Evolutionary conservation across 2,329 filamentous ascomycete genomes (phyloP), one percentile per base, ranked within the genome.

Genomic region (Hypoxylon sp.): DNA sequence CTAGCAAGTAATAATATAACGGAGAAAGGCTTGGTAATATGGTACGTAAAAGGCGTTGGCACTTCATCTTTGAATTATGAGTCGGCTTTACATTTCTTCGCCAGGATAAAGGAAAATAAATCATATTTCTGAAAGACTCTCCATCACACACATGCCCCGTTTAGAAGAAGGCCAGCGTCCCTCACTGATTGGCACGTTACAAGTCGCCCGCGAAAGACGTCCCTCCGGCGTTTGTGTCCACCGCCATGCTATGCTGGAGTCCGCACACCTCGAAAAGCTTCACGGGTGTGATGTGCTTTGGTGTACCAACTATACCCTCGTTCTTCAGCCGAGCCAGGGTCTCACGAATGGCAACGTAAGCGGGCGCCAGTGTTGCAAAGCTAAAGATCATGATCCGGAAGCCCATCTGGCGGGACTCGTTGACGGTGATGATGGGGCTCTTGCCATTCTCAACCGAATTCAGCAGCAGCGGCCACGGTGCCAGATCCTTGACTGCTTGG

Each of bases 301-400:
- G 74, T 0, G 74, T 75, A 4, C 74, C 73, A 6, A 76, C 73
- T 26, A 76, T 48, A 11, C 75, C 75, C 26, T 74, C 61, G 49
- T 61, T 71, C 76, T 80, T 82, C 14, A 84, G 68, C 16, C 72
- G 67, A 20, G 75, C 62, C 14, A 81, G 70, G 2, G 75, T 79
- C 20, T 78, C 77, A 36, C 73, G 74, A 14, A 84, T 80, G 4
- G 80, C 81, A 7, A 75, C 65, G 55, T 82, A 82, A 0, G 81
- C 83, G 4, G 84, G 82, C 11, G 79, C 83, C 40, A 87, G 74
- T 0, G 81, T 78, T 6, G 81, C 76, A 50, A 81, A 82, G 3
- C 85, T 85, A 71, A 85, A 87, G 59, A 89, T 89, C 48, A 87
- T 84, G 60, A 89, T 80, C 62, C 81, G 80, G 75, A 85, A 89